Evolutionary conservation across 1,284 basidiomycete genomes (phyloP).

Genomic region (Vanrija humicola): DNA sequence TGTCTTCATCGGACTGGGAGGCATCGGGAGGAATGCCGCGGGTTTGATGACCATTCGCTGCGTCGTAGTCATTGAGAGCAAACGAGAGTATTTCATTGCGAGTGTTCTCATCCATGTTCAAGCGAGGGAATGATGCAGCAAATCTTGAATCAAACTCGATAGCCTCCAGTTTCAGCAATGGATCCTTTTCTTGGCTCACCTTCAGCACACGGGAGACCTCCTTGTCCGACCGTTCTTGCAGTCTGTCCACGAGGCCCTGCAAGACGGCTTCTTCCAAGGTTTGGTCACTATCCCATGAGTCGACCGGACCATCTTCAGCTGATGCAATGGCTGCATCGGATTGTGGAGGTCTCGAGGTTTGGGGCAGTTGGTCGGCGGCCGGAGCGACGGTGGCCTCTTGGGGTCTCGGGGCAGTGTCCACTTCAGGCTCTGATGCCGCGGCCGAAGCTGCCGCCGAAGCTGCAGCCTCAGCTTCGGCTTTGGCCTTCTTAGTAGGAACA

Average conservation of each 20-base stretch:
- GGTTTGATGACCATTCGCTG: neutral
- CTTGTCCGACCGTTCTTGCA: slow-evolving; percentile 84
- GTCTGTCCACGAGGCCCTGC: slow-evolving; percentile 63
- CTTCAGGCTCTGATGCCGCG: neutral
- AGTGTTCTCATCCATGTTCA: slow-evolving; percentile 63
- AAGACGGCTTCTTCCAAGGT: slow-evolving; percentile 24
- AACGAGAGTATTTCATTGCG: slow-evolving; percentile 58
- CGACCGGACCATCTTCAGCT: slow-evolving; percentile 15
- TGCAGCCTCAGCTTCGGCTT: slow-evolving; percentile 47
- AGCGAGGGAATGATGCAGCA: slow-evolving; percentile 61
- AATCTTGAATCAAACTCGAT: slow-evolving; percentile 80
- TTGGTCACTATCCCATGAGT: slow-evolving; percentile 36
- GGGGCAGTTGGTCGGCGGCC: neutral
- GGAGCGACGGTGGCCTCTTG: neutral
- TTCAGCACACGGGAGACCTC: slow-evolving; percentile 70
- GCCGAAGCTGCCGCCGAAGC: neutral
- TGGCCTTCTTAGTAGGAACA: slow-evolving; percentile 62
- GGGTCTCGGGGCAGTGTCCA: neutral
- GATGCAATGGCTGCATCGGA: neutral
- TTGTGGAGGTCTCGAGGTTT: too few relatives aligned
- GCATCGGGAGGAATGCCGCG: neutral
- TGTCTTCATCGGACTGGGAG: slow-evolving; percentile 57
- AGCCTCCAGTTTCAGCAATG: slow-evolving; percentile 52
- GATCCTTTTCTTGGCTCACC: slow-evolving; percentile 38
- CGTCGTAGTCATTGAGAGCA: slow-evolving; percentile 40